A percentile compares a stretch with the other conserved stretches of the same genome.
phyloP scores from a whole-genome alignment of 176 grass and related monocot genomes.

The Typha latifolia region DNA sequence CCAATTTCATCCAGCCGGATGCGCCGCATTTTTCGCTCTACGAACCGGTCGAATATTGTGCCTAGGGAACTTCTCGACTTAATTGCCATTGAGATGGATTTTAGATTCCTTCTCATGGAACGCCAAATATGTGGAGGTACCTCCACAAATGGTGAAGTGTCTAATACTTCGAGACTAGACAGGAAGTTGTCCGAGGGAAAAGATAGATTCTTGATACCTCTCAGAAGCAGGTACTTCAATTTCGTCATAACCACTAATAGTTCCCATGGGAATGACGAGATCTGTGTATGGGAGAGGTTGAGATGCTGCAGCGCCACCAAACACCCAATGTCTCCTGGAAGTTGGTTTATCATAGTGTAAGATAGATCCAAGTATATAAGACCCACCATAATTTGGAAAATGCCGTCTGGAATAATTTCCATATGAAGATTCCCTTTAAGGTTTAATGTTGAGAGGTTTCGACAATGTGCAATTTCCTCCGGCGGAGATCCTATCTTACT shows the following conservation, averaged over 20 bases:
- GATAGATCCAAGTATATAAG: conserved; percentile 4
- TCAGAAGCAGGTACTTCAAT: background rate
- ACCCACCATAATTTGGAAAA: background rate
- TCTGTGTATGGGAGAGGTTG: background rate
- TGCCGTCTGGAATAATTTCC: background rate
- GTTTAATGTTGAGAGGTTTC: too few species aligned
- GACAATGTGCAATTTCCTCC: background rate
- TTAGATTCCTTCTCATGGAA: too few species aligned
- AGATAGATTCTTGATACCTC: background rate
- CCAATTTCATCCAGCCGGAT: background rate
- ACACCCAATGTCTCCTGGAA: background rate
- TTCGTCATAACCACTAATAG: background rate
- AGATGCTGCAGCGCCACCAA: background rate
- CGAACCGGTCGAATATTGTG: background rate
- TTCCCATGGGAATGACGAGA: background rate
- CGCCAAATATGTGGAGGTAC: too few species aligned
- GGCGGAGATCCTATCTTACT: background rate
- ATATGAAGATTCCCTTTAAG: background rate
- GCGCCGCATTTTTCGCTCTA: background rate
- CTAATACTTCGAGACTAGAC: background rate
- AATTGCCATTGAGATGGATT: background rate
- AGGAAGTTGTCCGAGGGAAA: too few species aligned
- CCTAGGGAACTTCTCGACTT: background rate
- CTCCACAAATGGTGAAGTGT: background rate
- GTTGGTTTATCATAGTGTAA: background rate